Base-by-base conservation (phyloP, 345 rosid species). In the Aethionema arabicum region DNA sequence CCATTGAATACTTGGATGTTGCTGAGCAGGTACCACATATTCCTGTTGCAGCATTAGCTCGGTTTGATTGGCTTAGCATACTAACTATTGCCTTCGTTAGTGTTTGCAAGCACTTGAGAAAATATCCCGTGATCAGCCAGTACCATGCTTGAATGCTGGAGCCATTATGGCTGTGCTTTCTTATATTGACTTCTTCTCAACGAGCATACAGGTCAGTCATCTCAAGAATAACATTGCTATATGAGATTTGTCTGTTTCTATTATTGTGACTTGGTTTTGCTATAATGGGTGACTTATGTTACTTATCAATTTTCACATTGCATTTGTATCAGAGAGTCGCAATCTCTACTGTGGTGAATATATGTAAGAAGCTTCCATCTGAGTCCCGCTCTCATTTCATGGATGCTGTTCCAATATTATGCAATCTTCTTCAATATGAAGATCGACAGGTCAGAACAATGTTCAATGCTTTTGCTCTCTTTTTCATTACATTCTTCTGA, bases 21-120 rank as follows among this genome's bases (percentile, higher is more conserved):
- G 99, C 99, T 62, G 99, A 93, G 71, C 96, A 90, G 96, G 99
- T 87, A 66, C 39, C 0, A 0, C 15, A 13, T 61, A 11, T 61
- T 35, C 11, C 27, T 37, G 49, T 68, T 15, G 3, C 31, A 16
- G 8, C 27, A 37, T 16, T 12, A 42, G 44, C 15, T 59, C 11
- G 33, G 44, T 59, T 60, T 66, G 7, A 12, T 66, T 0, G 2
- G 1, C 46, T 9, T 53, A 10, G 52, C 38, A 4, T 61, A 14
- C 52, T 52, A 40, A 66, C 57, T 68, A 3, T 52, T 67, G 47
- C 7, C 15, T 68, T 49, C 27, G 37, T 12, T 61, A 93, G 99
- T 89, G 97, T 78, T 74, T 93, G 83, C 97, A 93, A 90, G 99
- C 99, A 62, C 77, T 93, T 82, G 96, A 87, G 82, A 93, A 93